phyloP scores from a whole-genome alignment of 1,284 basidiomycete genomes.

The Cerrena zonata region DNA sequence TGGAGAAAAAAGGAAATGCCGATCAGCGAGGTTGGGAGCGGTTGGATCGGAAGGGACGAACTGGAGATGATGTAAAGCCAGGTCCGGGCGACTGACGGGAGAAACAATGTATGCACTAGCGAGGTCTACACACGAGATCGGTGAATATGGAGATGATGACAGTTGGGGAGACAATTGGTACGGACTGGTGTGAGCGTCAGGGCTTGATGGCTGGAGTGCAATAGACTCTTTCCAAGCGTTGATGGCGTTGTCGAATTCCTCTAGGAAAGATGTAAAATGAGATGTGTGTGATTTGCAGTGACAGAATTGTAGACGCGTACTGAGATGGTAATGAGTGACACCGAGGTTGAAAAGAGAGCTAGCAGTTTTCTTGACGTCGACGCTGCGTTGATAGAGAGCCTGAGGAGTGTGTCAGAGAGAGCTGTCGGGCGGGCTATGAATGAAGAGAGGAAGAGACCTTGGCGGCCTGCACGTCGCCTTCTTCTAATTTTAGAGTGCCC shows the following conservation, averaged over 20 bases:
- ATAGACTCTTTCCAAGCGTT: conserved; percentile 84
- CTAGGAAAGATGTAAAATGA: conserved; percentile 34
- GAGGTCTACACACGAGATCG: conserved; percentile 52
- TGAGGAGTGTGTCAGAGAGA: conserved; percentile 7
- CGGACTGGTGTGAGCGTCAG: conserved; percentile 90
- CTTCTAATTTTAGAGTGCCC: conserved; percentile 83
- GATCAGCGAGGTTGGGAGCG: not conserved
- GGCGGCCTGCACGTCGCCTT: conserved; percentile 81
- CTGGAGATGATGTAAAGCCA: conserved; percentile 85
- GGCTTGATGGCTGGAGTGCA: conserved; percentile 73
- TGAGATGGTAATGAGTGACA: conserved; percentile 83
- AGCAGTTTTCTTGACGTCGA: conserved; percentile 75
- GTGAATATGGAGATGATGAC: conserved; percentile 7
- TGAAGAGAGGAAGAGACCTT: conserved; percentile 34
- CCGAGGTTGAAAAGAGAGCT: conserved; percentile 85
- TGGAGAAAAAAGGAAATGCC: conserved; percentile 17
- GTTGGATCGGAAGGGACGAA: conserved; percentile 31
- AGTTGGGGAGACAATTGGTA: conserved; percentile 15
- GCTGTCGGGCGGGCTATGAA: not conserved
- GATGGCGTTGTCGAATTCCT: conserved; percentile 83
- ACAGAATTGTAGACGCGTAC: conserved; percentile 39
- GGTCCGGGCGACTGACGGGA: conserved; percentile 77
- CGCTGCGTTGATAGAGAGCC: conserved; percentile 71
- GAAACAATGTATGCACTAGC: conserved; percentile 93
- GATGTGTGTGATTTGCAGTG: not conserved